Base-by-base conservation (phyloP, 345 rosid genomes). In the Gossypium ekmanianum region DNA sequence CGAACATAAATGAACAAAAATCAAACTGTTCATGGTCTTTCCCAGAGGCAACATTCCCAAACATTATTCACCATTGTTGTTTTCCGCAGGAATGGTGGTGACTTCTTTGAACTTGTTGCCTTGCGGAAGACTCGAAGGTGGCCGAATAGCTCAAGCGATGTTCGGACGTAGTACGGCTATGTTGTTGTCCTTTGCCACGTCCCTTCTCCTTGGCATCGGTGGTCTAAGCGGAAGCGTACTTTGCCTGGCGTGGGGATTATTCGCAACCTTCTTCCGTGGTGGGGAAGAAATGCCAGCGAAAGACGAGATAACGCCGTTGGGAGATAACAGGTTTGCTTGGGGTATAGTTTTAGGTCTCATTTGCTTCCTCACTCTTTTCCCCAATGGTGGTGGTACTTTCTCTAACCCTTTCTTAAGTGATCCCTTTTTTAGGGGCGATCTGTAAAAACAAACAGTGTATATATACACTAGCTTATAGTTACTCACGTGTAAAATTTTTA, bases 81-180 rank as follows among this genome's bases (percentile, higher is more conserved):
- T 44, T 52, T 18, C 69, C 1, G 75, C 88, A 94, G 97, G 97
- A 74, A 94, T 91, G 98, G 97, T 92, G 76, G 97, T 92, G 54
- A 91, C 97, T 57, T 94, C 98, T 45, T 79, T 92, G 79, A 94
- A 94, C 87, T 78, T 94, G 50, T 83, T 94, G 78, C 98, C 98
- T 0, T 94, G 98, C 20, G 97, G 98, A 62, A 88, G 95, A 68
- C 98, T 94, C 0, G 97, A 92, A 86, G 98, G 98, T 50, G 98
- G 98, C 3, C 88, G 97, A n/a, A 91, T 92, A 0, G 92, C 97
- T 54, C 97, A 94, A 85, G 95, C 92, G 6, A 91, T 92, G 97
- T 91, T 92, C 0, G 98, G 98, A 14, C 85, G 97, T 80, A 92
- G 84, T 84, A 91, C 91, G 0, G 95, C 98, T 12, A 44, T 83